Evolutionary conservation across 805 yeast genomes (phyloP).

Genomic region (Candida nanaspora): DNA sequence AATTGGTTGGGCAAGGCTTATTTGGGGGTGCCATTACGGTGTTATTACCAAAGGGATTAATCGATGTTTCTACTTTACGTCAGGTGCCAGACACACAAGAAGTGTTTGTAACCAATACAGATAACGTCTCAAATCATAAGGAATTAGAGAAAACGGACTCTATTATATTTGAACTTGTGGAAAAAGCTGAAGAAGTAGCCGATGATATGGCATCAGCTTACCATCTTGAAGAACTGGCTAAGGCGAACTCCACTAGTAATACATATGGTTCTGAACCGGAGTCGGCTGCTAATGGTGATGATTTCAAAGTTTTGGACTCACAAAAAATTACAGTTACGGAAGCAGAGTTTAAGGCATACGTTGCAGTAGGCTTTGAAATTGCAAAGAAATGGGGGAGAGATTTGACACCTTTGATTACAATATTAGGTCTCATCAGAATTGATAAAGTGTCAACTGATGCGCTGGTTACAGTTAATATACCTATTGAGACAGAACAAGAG

Average conservation of each 20-base stretch:
- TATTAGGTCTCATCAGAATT: constrained; percentile 53
- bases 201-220: constrained; percentile 35
- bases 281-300: constrained; percentile 1
- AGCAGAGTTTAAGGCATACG: constrained; percentile 7
- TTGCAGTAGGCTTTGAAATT: constrained; percentile 32
- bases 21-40: constrained; percentile 82
- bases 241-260: constrained; percentile 27
- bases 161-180: constrained; percentile 59
- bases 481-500: constrained; percentile 29
- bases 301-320: not conserved
- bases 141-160: constrained; percentile 39
- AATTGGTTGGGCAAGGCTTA: constrained; percentile 18
- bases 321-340: not conserved
- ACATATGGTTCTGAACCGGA: constrained; percentile 2
- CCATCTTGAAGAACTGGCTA: constrained; percentile 52
- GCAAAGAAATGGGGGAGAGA: constrained; percentile 46
- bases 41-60: constrained; percentile 47
- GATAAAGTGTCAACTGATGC: constrained; percentile 50
- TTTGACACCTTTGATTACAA: constrained; percentile 33
- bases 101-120: constrained; percentile 54
- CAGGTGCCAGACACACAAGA: constrained; percentile 94
- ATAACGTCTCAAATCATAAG: constrained; percentile 11
- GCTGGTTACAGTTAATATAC: constrained; percentile 52
- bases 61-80: constrained; percentile 74
- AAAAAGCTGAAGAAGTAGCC: constrained; percentile 32